A percentile compares a stretch with the other conserved stretches of the same genome.
phyloP scores from a whole-genome alignment of 306 rosid genomes.

The Cicer cuneatum region DNA sequence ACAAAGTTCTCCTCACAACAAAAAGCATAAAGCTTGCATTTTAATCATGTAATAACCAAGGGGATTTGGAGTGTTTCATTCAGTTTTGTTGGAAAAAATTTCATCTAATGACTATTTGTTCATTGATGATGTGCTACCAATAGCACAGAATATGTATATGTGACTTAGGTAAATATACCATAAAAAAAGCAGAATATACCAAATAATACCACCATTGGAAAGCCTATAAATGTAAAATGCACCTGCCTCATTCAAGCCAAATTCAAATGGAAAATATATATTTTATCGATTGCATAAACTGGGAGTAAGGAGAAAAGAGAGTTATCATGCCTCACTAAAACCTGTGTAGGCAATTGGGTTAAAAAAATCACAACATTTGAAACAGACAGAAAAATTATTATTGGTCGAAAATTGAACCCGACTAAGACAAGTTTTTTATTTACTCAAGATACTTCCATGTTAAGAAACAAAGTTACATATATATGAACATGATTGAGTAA shows the following conservation, averaged over 20 bases:
- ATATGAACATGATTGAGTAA: constrained; percentile 30
- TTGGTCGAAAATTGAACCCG: constrained; percentile 17
- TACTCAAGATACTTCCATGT: constrained; percentile 29
- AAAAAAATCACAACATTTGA: not conserved
- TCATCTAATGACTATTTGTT: constrained; percentile 22
- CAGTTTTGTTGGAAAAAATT: constrained; percentile 22
- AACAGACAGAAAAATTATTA: not conserved
- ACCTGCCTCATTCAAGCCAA: constrained; percentile 14
- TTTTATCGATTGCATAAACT: constrained; percentile 8
- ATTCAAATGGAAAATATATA: constrained; percentile 21
- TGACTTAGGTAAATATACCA: not conserved
- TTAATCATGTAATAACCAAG: constrained; percentile 17
- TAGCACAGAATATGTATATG: not conserved
- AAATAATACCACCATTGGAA: constrained; percentile 1
- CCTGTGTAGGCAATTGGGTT: not conserved
- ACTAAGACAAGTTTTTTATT: constrained; percentile 10
- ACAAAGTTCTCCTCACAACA: constrained; percentile 22
- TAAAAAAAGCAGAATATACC: not conserved
- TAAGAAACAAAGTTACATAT: constrained; percentile 18
- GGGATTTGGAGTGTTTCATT: constrained; percentile 3
- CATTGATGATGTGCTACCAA: constrained; percentile 3
- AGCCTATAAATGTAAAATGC: constrained; percentile 31
- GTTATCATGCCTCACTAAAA: not conserved
- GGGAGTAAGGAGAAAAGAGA: constrained; percentile 7
- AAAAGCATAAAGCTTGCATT: constrained; percentile 28